Evolutionary conservation across 352 stramenopile species (phyloP).

Genomic region (Plasmopara muralis): DNA sequence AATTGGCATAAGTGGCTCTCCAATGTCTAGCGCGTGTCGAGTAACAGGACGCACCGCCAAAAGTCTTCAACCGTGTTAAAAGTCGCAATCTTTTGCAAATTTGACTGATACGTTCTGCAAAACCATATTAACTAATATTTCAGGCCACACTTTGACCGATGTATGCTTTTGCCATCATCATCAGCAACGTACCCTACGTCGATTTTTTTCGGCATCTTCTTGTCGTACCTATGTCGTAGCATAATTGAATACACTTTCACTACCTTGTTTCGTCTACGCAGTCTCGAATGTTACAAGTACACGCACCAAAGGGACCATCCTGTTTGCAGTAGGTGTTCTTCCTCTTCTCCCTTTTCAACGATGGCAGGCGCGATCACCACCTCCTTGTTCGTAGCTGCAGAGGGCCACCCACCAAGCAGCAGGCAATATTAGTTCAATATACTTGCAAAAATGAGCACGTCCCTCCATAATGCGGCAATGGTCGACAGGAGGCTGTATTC

Average conservation of each 20-base stretch:
- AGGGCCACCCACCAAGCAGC: too few species aligned
- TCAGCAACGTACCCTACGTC: conserved; percentile 63
- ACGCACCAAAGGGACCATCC: conserved; percentile 84
- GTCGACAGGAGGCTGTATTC: too few species aligned
- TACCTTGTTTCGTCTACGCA: not conserved
- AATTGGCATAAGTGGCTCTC: conserved; percentile 3
- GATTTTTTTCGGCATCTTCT: conserved; percentile 89
- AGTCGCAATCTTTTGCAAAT: conserved; percentile 84
- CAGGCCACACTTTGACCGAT: too few species aligned
- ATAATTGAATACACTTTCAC: too few species aligned
- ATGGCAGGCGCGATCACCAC: conserved; percentile 17
- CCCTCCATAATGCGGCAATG: too few species aligned
- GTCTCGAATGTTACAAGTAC: not conserved
- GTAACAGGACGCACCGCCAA: conserved; percentile 59
- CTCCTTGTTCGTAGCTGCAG: conserved; percentile 24
- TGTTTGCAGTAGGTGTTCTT: conserved; percentile 84
- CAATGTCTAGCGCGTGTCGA: not conserved
- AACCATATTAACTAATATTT: not conserved
- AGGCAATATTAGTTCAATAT: too few species aligned
- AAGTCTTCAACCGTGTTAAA: conserved; percentile 92
- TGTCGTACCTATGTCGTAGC: conserved; percentile 78
- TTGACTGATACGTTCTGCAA: conserved; percentile 29
- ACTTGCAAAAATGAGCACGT: too few species aligned
- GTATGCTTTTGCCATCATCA: too few species aligned
- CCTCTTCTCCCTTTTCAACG: conserved; percentile 30